Percentiles rank a stretch among this genome's conserved stretches.
Conservation (phyloP, 257 asterid species). For the Solanum chmielewskii region DNA sequence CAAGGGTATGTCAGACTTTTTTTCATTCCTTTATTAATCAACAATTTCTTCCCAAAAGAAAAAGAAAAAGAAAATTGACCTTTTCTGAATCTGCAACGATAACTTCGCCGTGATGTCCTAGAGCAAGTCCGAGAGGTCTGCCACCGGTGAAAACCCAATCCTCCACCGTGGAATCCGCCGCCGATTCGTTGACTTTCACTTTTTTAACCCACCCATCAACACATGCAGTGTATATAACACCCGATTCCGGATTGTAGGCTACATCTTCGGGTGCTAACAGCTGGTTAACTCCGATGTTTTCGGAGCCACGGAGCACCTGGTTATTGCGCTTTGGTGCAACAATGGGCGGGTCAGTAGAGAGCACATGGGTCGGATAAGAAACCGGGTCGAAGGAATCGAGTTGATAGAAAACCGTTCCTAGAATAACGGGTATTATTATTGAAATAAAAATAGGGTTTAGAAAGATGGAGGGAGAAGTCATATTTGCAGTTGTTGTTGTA, state of each 20-base stretch:
- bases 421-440: slow-evolving; percentile 21
- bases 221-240: slow-evolving; percentile 60
- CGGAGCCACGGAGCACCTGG: slow-evolving; percentile 44
- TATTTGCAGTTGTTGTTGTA: background rate
- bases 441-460: background rate
- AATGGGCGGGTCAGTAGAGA: slow-evolving; percentile 9
- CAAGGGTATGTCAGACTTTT: no score
- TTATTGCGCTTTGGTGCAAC: slow-evolving; percentile 26
- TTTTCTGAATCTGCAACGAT: slow-evolving; percentile 63
- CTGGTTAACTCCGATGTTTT: slow-evolving; percentile 52
- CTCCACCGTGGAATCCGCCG: slow-evolving; percentile 44
- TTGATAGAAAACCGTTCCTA: slow-evolving; percentile 38
- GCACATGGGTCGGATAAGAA: slow-evolving; percentile 29
- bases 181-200: slow-evolving; percentile 30
- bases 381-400: slow-evolving; percentile 63
- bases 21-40: no score
- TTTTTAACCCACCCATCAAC: slow-evolving; percentile 74
- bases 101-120: slow-evolving; percentile 56
- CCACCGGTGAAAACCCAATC: slow-evolving; percentile 87
- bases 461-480: background rate
- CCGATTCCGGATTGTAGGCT: slow-evolving; percentile 43
- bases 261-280: slow-evolving; percentile 64
- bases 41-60: background rate
- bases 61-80: slow-evolving; percentile 15
- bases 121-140: slow-evolving; percentile 64